Conservation (phyloP, 2,329 filamentous ascomycete genomes). For the Graphium sp. region DNA sequence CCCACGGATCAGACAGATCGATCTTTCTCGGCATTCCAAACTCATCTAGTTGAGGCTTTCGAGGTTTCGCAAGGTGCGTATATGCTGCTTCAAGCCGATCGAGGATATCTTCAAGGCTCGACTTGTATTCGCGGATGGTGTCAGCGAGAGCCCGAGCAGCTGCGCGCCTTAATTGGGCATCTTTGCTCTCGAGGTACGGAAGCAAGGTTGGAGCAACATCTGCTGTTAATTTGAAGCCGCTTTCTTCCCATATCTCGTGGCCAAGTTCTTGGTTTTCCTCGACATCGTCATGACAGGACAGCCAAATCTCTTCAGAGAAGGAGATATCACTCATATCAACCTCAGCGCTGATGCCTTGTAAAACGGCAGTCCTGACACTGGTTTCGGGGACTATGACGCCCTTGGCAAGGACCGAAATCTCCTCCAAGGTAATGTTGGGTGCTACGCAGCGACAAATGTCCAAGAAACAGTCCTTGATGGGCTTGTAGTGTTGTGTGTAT, state of each 20-base stretch:
- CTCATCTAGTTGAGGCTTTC: conserved; percentile 70
- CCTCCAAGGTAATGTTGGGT: conserved; percentile 56
- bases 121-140: conserved; percentile 43
- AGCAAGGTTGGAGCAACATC: conserved; percentile 52
- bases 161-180: conserved; percentile 67
- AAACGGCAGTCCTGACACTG: conserved; percentile 64
- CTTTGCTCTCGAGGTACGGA: conserved; percentile 63
- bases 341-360: conserved; percentile 83
- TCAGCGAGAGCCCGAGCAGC: conserved; percentile 70
- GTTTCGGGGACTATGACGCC: conserved; percentile 66
- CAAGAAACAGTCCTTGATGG: conserved; percentile 80
- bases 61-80: conserved; percentile 62
- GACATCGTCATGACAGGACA: conserved; percentile 81
- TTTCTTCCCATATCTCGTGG: conserved; percentile 88
- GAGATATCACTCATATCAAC: conserved; percentile 78
- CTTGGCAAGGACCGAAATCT: conserved; percentile 60
- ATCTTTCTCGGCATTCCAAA: conserved; percentile 90
- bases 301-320: conserved; percentile 83
- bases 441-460: conserved; percentile 76
- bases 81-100: conserved; percentile 55
- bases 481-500: conserved; percentile 87
- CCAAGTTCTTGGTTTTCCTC: conserved; percentile 75
- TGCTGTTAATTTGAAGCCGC: conserved; percentile 53
- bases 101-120: conserved; percentile 45
- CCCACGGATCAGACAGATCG: conserved; percentile 80